Conservation (phyloP, 2,329 filamentous ascomycete species). For the Tetracladium maxilliforme region DNA sequence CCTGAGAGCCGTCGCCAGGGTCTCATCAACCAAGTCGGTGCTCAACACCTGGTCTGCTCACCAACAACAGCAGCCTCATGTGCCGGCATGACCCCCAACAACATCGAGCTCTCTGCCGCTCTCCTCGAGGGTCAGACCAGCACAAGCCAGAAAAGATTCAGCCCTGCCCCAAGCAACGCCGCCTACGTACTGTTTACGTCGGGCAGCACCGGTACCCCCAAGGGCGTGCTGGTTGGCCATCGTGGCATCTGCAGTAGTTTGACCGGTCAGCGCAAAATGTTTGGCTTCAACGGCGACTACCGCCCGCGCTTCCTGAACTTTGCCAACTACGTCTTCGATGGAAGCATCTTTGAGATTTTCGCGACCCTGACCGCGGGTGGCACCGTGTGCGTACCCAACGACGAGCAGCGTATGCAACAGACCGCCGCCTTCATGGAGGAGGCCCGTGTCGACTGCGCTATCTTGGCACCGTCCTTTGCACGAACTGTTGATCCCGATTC, state of each 20-base stretch:
- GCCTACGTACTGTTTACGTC: slow-evolving; percentile 5
- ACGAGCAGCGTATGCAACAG: background rate
- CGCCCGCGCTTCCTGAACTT: background rate
- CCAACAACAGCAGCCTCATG: background rate
- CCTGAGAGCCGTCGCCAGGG: slow-evolving; percentile 2
- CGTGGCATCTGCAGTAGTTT: slow-evolving; percentile 3
- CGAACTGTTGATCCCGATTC: background rate
- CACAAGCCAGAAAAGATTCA: background rate
- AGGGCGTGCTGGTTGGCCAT: slow-evolving; percentile 6
- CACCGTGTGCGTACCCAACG: background rate
- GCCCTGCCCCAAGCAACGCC: slow-evolving; percentile 1
- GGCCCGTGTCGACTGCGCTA: background rate
- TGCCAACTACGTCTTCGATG: slow-evolving; percentile 1
- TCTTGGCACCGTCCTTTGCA: background rate
- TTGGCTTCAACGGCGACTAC: slow-evolving; percentile 1
- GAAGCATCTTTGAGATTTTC: background rate
- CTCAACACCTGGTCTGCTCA: background rate
- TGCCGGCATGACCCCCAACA: background rate
- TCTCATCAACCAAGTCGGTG: slow-evolving; percentile 1
- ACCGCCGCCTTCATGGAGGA: background rate
- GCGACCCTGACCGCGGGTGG: background rate
- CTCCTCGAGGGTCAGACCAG: background rate
- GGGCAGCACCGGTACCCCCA: slow-evolving; percentile 7
- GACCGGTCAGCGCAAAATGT: slow-evolving; percentile 2
- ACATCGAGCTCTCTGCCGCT: background rate